Conservation (phyloP, 495 filamentous ascomycete species). For the Jackrogersella minutella region DNA sequence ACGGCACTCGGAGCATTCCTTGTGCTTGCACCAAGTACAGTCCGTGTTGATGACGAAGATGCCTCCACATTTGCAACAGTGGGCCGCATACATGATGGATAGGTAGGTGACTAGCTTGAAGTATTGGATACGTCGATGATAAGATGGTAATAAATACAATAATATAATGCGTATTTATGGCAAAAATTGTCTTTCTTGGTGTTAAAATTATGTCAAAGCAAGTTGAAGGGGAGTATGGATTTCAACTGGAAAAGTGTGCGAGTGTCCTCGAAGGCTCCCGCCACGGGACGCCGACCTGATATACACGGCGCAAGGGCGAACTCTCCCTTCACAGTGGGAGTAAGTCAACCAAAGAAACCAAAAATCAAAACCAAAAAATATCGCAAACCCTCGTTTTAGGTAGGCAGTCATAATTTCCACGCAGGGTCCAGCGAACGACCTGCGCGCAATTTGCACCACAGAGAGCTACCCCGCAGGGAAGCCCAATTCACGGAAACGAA, state of each 20-base stretch:
- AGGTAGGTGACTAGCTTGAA: conserved; percentile 3
- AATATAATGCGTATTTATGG: not conserved
- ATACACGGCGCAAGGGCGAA: conserved; percentile 34
- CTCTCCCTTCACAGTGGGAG: conserved; percentile 20
- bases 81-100: conserved; percentile 50
- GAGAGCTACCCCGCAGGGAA: conserved; percentile 37
- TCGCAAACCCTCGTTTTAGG: conserved; percentile 8
- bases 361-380: conserved; percentile 12
- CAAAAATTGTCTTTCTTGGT: not conserved
- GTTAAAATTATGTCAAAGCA: conserved; percentile 1
- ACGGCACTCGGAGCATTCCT: conserved; percentile 53
- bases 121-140: conserved; percentile 27
- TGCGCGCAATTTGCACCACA: conserved; percentile 32
- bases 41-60: conserved; percentile 58
- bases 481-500: conserved; percentile 30
- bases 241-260: not conserved
- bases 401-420: conserved; percentile 8
- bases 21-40: conserved; percentile 55
- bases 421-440: conserved; percentile 22
- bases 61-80: conserved; percentile 58
- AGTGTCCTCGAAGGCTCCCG: not conserved
- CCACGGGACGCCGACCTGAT: conserved; percentile 24
- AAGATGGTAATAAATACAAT: not conserved
- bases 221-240: conserved; percentile 3
- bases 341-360: not conserved